Base-by-base conservation (phyloP, 2,329 filamentous ascomycete genomes). In the Pyrenochaeta sp. region DNA sequence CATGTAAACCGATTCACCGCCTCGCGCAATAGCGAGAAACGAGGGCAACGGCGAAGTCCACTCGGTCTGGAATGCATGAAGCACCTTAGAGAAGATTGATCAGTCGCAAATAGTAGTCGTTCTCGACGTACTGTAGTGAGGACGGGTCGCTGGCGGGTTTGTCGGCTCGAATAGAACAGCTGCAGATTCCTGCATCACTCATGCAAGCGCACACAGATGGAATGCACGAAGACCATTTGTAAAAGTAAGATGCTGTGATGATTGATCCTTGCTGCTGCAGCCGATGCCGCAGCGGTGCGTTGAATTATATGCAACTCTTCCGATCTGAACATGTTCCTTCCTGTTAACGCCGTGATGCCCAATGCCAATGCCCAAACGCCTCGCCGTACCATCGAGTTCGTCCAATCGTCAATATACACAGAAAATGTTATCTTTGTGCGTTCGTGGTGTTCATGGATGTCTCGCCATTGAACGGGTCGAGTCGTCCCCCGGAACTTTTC, bases 311-410 rank as follows among this genome's bases (percentile, higher is more conserved):
- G 34, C 26, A 37, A 14, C 22, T 18, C 30, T 31, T 21, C 21
- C 28, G 26, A 27, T 29, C 10, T 26, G 32, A 24, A 14, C 41
- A 13, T 27, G 18, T 6, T 11, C 13, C n/a, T 32, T 23, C 30
- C 41, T 46, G 23, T 31, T n/a, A 51, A 48, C 47, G 19, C 36
- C 39, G 26, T 40, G 41, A 28, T 44, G 34, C 41, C 31, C 19
- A 34, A 29, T 22, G 2, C 37, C 19, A 35, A 38, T 41, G 36
- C 50, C 21, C 36, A 19, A 42, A 35, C 24, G 31, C 14, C 19
- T 29, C 23, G 30, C 29, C 19, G 40, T 24, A 37, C 41, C 21
- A 11, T 37, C 35, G 20, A 40, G 38, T 29, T 21, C 24, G 32
- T 4, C 14, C 30, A 37, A 42, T 18, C 30, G 13, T 18, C 13